Conservation (phyloP, 2,329 filamentous ascomycete genomes). For the Aspergillus brasiliensis region DNA sequence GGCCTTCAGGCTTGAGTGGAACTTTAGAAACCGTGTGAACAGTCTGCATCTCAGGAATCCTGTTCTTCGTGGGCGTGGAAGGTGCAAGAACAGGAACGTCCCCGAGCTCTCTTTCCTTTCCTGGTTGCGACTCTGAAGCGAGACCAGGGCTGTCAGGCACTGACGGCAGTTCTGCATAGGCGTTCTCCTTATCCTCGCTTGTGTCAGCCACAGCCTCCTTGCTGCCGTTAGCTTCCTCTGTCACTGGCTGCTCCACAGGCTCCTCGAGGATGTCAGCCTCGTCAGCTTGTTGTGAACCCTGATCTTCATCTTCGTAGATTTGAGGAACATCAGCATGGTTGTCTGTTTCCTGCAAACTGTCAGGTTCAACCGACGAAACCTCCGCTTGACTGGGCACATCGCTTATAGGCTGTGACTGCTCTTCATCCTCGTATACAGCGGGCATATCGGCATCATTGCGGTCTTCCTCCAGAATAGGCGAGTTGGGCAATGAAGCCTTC, state of each 20-base stretch:
- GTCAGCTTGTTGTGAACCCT: not conserved
- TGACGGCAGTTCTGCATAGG: not conserved
- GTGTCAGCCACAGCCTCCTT: slow-evolving; percentile 7
- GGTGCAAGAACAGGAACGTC: slow-evolving; percentile 37
- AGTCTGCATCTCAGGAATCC: slow-evolving; percentile 51
- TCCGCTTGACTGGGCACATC: too few species aligned
- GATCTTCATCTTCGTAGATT: slow-evolving; percentile 27
- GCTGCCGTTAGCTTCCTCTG: slow-evolving; percentile 17
- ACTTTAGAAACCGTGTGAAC: slow-evolving; percentile 77
- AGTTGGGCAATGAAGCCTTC: slow-evolving; percentile 13
- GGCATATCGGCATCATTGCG: slow-evolving; percentile 11
- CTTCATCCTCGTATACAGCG: slow-evolving; percentile 29
- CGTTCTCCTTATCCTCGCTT: not conserved
- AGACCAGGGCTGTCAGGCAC: not conserved
- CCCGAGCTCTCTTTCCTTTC: slow-evolving; percentile 33
- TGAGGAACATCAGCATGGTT: slow-evolving; percentile 11
- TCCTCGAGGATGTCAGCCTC: slow-evolving; percentile 6
- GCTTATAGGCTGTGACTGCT: not conserved
- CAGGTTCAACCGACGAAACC: not conserved
- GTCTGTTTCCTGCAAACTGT: slow-evolving; percentile 7
- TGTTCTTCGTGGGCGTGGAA: slow-evolving; percentile 58
- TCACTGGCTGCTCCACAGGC: slow-evolving; percentile 14
- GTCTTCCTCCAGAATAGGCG: slow-evolving; percentile 8
- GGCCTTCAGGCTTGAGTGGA: slow-evolving; percentile 68
- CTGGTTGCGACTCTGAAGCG: slow-evolving; percentile 38